These are phyloP conservation scores for Nemophila menziesii DNA, from an alignment of 257 asterid genomes.

Conservation along the genomic window DNA sequence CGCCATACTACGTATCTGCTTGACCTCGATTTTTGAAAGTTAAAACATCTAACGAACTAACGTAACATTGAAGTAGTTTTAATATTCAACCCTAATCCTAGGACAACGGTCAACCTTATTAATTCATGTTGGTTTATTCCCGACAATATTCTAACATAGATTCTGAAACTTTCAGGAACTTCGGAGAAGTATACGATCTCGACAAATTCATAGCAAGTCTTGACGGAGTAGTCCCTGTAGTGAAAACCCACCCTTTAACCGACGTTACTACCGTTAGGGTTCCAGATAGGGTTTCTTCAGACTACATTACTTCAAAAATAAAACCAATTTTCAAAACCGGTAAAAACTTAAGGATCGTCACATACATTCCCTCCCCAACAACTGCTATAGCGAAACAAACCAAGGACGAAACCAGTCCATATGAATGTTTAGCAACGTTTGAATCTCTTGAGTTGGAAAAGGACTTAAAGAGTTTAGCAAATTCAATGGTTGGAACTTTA, in stretches of 20 bases:
- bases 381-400: slow-evolving; percentile 2
- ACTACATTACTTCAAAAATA: slow-evolving; percentile 27
- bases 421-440: slow-evolving; percentile 34
- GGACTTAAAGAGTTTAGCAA: slow-evolving; percentile 25
- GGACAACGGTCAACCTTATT: too few species aligned
- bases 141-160: not conserved
- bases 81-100: too few species aligned
- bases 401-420: slow-evolving; percentile 6
- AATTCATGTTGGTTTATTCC: too few species aligned
- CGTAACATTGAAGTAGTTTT: too few species aligned
- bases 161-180: slow-evolving; percentile 22
- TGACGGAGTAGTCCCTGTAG: slow-evolving; percentile 31
- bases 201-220: slow-evolving; percentile 34
- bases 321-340: slow-evolving; percentile 29
- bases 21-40: too few species aligned
- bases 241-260: slow-evolving; percentile 17
- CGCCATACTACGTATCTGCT: too few species aligned
- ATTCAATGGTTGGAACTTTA: slow-evolving; percentile 37
- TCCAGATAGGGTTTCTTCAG: slow-evolving; percentile 24
- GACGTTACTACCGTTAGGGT: slow-evolving; percentile 19
- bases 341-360: slow-evolving; percentile 24
- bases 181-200: slow-evolving; percentile 50
- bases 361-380: slow-evolving; percentile 20
- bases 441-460: slow-evolving; percentile 29
- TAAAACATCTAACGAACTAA: too few species aligned